Conservation (phyloP, 2,329 filamentous ascomycete species). For the Alternaria solani region DNA sequence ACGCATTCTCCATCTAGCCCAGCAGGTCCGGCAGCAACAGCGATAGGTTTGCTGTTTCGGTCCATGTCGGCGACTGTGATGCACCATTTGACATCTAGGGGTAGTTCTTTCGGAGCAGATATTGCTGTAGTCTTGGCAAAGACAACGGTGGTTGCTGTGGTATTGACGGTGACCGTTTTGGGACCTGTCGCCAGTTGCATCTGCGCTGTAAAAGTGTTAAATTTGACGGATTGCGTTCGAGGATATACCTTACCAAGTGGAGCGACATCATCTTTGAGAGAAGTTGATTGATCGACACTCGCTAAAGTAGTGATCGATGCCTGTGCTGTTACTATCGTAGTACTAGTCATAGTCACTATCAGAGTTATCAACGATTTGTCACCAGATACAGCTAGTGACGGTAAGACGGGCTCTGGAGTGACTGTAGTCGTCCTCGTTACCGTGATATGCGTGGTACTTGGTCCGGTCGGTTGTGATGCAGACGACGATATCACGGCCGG, state of each 20-base stretch:
- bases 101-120: background rate
- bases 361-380: background rate
- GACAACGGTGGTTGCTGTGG: background rate
- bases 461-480: background rate
- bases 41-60: constrained; percentile 11
- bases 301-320: background rate
- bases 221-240: background rate
- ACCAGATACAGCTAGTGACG: background rate
- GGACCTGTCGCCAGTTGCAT: background rate
- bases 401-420: constrained; percentile 3
- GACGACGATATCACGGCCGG: background rate
- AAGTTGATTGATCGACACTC: background rate
- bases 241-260: background rate
- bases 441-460: constrained; percentile 12
- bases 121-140: background rate
- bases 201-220: background rate
- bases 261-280: background rate
- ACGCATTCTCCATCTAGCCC: constrained; percentile 19
- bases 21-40: constrained; percentile 18
- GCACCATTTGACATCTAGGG: constrained; percentile 15
- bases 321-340: background rate
- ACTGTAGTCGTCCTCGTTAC: background rate
- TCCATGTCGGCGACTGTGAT: constrained; percentile 24
- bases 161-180: background rate
- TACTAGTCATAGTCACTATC: constrained; percentile 1